Base-by-base conservation (phyloP, 305 asterid genomes). In the Fraxinus velutina region DNA sequence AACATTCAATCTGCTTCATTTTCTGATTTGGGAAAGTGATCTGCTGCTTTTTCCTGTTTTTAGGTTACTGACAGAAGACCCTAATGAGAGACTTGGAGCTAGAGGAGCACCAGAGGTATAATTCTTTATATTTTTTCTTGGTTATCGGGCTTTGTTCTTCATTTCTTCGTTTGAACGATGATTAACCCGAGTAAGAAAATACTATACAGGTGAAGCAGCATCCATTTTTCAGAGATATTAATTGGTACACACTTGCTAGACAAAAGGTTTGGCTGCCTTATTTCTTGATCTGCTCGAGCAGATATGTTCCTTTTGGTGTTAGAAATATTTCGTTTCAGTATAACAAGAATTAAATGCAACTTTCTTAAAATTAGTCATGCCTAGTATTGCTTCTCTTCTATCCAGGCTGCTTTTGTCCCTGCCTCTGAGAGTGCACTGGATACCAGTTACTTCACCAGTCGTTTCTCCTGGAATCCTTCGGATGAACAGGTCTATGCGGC, bases 201-300 rank as follows among this genome's bases (percentile, higher is more conserved):
- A 34, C 75, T 34, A 7, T 87, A 85, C 91, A 96, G 99, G 99
- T 96, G 88, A 96, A 96, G 89, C 93, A 92, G 79, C 99, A 94
- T 87, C 97, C 95, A 1, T 96, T 88, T 86, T 94, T 96, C 90
- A 86, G 92, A 86, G 95, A 96, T 89, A 94, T 93, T 84, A 94
- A 92, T 88, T 96, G 99, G 99, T 95, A 96, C 88, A 94, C 99
- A 0, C 96, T 96, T 83, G 99, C 98, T 47, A 89, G 98, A 83
- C 99, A 94, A 82, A 96, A 96, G 99, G 98, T 94, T 81, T 27
- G 87, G 79, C 78, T 50, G 62, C 71, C 29, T 24, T 22, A 36
- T 55, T 30, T 33, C 47, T 21, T 62, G n/a, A 62, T 62, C 71
- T 62, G 27, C 71, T 8, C n/a, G 66, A 62, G 32, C 32, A 21